A percentile compares a stretch with the other conserved stretches of the same genome.
These are phyloP conservation scores for Neltuma alba DNA, from an alignment of 306 rosid genomes.

Conservation along the genomic window DNA sequence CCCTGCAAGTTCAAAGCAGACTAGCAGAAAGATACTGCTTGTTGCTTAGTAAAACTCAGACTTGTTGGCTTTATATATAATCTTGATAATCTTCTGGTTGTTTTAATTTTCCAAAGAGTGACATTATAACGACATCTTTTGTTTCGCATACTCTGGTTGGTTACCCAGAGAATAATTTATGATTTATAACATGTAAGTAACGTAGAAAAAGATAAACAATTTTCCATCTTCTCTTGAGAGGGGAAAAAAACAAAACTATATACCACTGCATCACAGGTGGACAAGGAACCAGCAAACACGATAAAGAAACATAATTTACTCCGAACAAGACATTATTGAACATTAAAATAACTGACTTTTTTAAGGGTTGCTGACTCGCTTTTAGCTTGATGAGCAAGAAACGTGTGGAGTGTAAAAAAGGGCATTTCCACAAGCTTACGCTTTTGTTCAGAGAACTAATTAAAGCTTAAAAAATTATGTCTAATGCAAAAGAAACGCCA, in stretches of 20 bases:
- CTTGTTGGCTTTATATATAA: neutral
- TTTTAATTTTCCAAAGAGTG: neutral
- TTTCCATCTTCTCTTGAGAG: no score
- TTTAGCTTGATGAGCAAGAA: no score
- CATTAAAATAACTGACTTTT: neutral
- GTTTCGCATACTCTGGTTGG: slow-evolving; percentile 9
- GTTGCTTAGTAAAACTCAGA: slow-evolving; percentile 14
- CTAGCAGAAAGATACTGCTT: slow-evolving; percentile 8
- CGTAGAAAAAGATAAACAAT: slow-evolving; percentile 4
- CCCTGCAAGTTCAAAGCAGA: slow-evolving; percentile 18
- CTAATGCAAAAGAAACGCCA: neutral
- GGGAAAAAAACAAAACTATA: no score
- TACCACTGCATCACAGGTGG: no score
- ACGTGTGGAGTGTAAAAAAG: no score
- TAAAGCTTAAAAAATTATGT: neutral
- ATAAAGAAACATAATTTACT: slow-evolving; percentile 16
- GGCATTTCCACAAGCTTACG: no score
- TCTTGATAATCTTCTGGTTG: neutral
- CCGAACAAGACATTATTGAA: no score
- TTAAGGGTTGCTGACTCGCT: slow-evolving; percentile 4
- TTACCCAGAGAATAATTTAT: neutral
- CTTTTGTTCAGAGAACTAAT: no score
- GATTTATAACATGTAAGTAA: neutral
- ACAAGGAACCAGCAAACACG: neutral
- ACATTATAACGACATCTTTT: neutral